These are phyloP conservation scores for Schizosaccharomyces osmophilus DNA, from an alignment of 805 yeast species.

Conservation along the genomic window DNA sequence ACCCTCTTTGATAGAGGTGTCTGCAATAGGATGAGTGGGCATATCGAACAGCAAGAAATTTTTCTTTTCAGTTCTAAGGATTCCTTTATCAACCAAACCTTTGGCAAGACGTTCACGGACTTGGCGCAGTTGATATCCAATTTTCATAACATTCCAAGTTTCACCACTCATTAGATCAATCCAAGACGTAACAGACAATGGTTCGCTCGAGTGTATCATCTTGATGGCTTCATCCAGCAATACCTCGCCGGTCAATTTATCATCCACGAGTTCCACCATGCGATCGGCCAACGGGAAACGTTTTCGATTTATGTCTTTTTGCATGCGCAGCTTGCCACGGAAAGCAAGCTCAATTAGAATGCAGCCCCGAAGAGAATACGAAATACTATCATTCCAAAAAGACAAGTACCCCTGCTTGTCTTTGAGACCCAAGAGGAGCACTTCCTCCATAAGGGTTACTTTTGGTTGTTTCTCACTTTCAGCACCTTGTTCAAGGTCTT, in stretches of 20 bases:
- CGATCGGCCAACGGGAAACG: slow-evolving; percentile 75
- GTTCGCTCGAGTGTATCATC: slow-evolving; percentile 65
- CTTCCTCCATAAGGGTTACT: slow-evolving; percentile 89
- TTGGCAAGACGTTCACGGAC: slow-evolving; percentile 90
- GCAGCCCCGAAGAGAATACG: slow-evolving; percentile 88
- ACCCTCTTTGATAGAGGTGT: slow-evolving; percentile 59
- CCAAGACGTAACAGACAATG: slow-evolving; percentile 68
- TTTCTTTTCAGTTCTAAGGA: slow-evolving; percentile 82
- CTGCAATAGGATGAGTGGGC: slow-evolving; percentile 96
- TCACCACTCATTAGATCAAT: slow-evolving; percentile 76
- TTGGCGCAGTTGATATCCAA: slow-evolving; percentile 85
- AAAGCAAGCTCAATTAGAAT: slow-evolving; percentile 78
- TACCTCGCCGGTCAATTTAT: slow-evolving; percentile 79
- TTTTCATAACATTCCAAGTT: slow-evolving; percentile 90
- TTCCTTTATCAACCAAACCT: slow-evolving; percentile 91
- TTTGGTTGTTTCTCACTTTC: slow-evolving; percentile 34
- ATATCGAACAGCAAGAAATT: slow-evolving; percentile 85
- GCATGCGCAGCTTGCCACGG: slow-evolving; percentile 67
- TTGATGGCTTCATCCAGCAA: slow-evolving; percentile 79
- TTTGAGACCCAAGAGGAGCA: slow-evolving; percentile 70
- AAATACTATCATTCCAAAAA: slow-evolving; percentile 94
- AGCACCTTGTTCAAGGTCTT: slow-evolving; percentile 25
- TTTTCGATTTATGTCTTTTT: slow-evolving; percentile 77
- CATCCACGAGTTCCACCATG: slow-evolving; percentile 64
- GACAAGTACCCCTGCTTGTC: slow-evolving; percentile 85